A percentile compares a stretch with the other conserved stretches of the same genome.
Evolutionary conservation across 768 basidiomycete genomes (phyloP).

Genomic region (Rhodotorula taiwanensis): DNA sequence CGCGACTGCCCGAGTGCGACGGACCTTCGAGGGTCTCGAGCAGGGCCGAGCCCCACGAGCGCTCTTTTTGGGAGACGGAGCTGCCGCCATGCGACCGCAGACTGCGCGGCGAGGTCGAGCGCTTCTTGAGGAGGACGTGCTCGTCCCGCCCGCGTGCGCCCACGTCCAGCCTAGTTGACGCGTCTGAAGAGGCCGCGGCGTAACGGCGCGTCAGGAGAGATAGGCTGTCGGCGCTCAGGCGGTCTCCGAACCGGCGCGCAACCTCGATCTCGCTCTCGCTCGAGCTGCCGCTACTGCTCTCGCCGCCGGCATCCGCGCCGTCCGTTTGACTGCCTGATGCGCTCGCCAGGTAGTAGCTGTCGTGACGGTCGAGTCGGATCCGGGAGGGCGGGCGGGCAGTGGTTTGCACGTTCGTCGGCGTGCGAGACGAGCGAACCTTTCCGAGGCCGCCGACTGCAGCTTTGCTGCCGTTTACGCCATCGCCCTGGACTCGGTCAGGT

Average conservation of each 20-base stretch:
- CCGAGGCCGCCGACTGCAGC: no score
- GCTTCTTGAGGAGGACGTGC: constrained; percentile 30
- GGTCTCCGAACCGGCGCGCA: not conserved
- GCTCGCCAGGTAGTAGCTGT: constrained; percentile 31
- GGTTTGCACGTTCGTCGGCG: no score
- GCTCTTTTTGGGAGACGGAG: not conserved
- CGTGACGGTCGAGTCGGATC: no score
- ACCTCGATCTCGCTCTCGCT: constrained; percentile 4
- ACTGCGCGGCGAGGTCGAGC: constrained; percentile 1
- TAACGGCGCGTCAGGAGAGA: no score
- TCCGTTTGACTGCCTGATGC: constrained; percentile 24
- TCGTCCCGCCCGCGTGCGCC: constrained; percentile 23
- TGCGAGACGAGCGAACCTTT: no score
- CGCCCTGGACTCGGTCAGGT: no score
- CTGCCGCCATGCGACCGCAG: not conserved
- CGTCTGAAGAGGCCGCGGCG: not conserved
- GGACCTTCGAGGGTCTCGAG: constrained; percentile 26
- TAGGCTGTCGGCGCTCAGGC: not conserved
- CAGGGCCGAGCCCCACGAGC: constrained; percentile 22
- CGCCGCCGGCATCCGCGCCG: not conserved
- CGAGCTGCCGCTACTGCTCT: constrained; percentile 6
- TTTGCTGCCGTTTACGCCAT: no score
- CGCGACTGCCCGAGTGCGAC: not conserved
- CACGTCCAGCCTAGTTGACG: not conserved
- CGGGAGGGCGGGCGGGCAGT: no score